A percentile compares a stretch with the other conserved stretches of the same genome.
These are phyloP conservation scores for Phaeosphaeriaceae sp. DNA, from an alignment of 2,329 filamentous ascomycete species.

Conservation along the genomic window DNA sequence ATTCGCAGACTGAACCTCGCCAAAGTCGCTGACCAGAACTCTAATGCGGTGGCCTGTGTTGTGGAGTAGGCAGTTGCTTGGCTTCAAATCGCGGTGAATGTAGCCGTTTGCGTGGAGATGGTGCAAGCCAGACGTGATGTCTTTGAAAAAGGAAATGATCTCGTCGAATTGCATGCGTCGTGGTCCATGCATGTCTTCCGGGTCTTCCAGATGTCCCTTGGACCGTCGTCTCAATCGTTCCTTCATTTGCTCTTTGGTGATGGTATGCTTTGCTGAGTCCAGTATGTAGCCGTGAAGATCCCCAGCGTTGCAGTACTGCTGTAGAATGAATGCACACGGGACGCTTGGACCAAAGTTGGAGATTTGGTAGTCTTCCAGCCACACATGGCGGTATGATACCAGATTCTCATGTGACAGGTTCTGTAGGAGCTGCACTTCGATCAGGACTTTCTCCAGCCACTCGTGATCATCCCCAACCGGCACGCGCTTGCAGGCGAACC, in stretches of 20 bases:
- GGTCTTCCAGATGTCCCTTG: constrained; percentile 74
- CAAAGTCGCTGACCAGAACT: constrained; percentile 96
- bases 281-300: constrained; percentile 89
- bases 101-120: constrained; percentile 92
- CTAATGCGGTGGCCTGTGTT: constrained; percentile 73
- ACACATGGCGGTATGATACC: constrained; percentile 95
- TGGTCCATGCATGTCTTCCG: constrained; percentile 59
- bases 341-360: constrained; percentile 88
- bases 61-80: constrained; percentile 92
- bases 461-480: constrained; percentile 91
- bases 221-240: constrained; percentile 84
- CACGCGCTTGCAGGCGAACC: constrained; percentile 96
- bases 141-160: constrained; percentile 95
- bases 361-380: constrained; percentile 88
- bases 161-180: constrained; percentile 79
- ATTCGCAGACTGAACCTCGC: constrained; percentile 90
- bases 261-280: constrained; percentile 67
- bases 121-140: constrained; percentile 89
- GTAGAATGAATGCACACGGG: constrained; percentile 93
- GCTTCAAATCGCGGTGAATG: constrained; percentile 95
- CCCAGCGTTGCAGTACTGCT: constrained; percentile 95
- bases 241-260: constrained; percentile 85
- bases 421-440: constrained; percentile 92
- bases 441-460: constrained; percentile 92
- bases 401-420: constrained; percentile 93